Conservation (phyloP, 306 rosid species). For the Casuarina cunninghamiana region DNA sequence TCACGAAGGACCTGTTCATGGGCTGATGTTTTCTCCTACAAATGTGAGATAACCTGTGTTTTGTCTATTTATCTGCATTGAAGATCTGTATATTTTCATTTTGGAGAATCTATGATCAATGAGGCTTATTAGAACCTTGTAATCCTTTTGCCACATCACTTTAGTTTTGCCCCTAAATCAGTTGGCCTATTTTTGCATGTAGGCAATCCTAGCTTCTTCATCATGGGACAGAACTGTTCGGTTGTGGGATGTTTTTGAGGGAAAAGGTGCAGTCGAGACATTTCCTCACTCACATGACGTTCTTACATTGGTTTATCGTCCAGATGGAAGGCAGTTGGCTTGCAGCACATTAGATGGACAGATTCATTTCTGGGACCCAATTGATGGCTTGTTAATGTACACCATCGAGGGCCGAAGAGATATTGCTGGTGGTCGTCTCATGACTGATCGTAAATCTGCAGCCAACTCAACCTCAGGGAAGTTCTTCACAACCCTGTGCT, state of each 20-base stretch:
- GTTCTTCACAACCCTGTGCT: constrained; percentile 82
- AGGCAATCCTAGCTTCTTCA: constrained; percentile 88
- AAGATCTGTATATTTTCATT: background rate
- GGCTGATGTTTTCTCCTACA: constrained; percentile 84
- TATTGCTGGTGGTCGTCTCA: constrained; percentile 87
- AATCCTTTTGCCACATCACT: background rate
- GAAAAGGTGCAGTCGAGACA: constrained; percentile 90
- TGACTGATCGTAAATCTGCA: constrained; percentile 93
- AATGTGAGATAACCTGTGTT: constrained; percentile 56
- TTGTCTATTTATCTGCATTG: constrained; percentile 3
- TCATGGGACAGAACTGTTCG: constrained; percentile 92
- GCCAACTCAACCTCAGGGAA: constrained; percentile 83
- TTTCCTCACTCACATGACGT: constrained; percentile 84
- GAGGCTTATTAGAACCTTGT: background rate
- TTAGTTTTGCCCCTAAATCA: background rate
- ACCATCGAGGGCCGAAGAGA: constrained; percentile 92
- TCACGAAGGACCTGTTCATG: constrained; percentile 98
- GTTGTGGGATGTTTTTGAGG: constrained; percentile 93
- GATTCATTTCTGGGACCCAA: constrained; percentile 95
- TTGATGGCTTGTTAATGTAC: constrained; percentile 80
- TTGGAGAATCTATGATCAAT: background rate
- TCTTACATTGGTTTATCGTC: constrained; percentile 83
- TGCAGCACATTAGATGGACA: constrained; percentile 96
- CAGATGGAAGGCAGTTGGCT: constrained; percentile 97
- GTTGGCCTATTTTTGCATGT: constrained; percentile 20